Conservation (phyloP, 2,329 filamentous ascomycete genomes). For the Xylogone sp. region DNA sequence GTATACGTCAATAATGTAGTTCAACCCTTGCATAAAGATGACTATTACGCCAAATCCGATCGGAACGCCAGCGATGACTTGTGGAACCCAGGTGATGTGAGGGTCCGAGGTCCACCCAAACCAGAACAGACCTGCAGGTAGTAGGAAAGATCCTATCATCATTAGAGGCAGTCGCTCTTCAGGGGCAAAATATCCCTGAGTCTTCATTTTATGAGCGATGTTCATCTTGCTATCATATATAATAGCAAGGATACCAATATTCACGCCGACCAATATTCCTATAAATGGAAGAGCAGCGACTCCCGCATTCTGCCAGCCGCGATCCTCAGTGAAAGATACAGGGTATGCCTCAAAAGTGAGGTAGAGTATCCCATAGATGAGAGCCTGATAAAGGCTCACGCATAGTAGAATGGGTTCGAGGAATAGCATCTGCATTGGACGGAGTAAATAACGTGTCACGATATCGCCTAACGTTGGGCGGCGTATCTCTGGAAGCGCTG, state of each 20-base stretch:
- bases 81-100: slow-evolving; percentile 33
- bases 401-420: slow-evolving; percentile 7
- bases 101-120: slow-evolving; percentile 44
- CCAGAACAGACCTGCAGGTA: slow-evolving; percentile 45
- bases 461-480: slow-evolving; percentile 20
- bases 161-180: slow-evolving; percentile 43
- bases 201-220: slow-evolving; percentile 24
- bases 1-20: slow-evolving; percentile 43
- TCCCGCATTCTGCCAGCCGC: slow-evolving; percentile 34
- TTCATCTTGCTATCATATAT: slow-evolving; percentile 28
- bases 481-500: slow-evolving; percentile 30
- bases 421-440: slow-evolving; percentile 19
- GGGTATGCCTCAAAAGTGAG: slow-evolving; percentile 43
- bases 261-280: slow-evolving; percentile 32
- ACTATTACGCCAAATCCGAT: slow-evolving; percentile 38
- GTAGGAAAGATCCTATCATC: slow-evolving; percentile 38
- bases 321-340: slow-evolving; percentile 33
- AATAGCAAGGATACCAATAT: slow-evolving; percentile 48
- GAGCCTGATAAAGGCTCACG: slow-evolving; percentile 24
- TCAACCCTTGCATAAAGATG: slow-evolving; percentile 39
- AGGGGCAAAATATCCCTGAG: slow-evolving; percentile 29
- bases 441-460: slow-evolving; percentile 20
- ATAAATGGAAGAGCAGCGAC: slow-evolving; percentile 37
- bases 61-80: slow-evolving; percentile 35
- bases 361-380: slow-evolving; percentile 36